Conservation (phyloP, 108 stramenopile species). For the Conticribra weissflogii region DNA sequence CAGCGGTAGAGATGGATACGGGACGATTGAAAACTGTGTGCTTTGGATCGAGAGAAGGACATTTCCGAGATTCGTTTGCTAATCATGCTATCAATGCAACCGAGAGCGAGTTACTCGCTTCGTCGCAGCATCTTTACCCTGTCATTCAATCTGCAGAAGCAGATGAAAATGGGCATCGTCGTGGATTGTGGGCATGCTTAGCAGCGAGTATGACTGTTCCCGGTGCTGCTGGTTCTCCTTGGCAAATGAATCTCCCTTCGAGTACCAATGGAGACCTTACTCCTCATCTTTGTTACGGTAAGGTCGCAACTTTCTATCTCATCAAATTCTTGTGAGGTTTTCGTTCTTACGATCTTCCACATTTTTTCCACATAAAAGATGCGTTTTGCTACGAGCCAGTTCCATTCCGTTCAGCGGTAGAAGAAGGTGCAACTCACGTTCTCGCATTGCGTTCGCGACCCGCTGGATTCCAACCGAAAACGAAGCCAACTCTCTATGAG, state of each 20-base stretch:
- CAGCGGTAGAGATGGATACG: constrained; percentile 55
- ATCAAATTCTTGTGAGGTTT: too few relatives aligned
- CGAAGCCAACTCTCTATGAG: constrained; percentile 75
- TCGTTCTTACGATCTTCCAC: background rate
- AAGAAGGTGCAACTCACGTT: constrained; percentile 83
- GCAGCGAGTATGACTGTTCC: constrained; percentile 87
- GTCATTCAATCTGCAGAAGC: constrained; percentile 32
- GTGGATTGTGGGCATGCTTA: constrained; percentile 79
- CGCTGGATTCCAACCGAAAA: constrained; percentile 58
- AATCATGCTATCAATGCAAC: constrained; percentile 8
- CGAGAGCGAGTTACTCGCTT: constrained; percentile 5
- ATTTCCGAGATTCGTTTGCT: constrained; percentile 43
- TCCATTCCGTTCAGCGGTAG: constrained; percentile 78
- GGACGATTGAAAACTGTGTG: constrained; percentile 56
- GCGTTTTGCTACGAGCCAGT: constrained; percentile 87
- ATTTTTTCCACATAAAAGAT: constrained; percentile 22
- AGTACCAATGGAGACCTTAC: constrained; percentile 8
- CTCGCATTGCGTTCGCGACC: constrained; percentile 69
- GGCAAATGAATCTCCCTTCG: constrained; percentile 49
- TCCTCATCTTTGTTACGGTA: constrained; percentile 50
- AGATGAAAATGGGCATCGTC: constrained; percentile 46
- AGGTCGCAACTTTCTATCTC: too few relatives aligned
- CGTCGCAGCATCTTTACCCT: constrained; percentile 23
- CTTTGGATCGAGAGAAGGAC: constrained; percentile 72
- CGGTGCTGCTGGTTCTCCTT: constrained; percentile 75